Base-by-base conservation (phyloP, 768 basidiomycete species). In the Mycena pura region DNA sequence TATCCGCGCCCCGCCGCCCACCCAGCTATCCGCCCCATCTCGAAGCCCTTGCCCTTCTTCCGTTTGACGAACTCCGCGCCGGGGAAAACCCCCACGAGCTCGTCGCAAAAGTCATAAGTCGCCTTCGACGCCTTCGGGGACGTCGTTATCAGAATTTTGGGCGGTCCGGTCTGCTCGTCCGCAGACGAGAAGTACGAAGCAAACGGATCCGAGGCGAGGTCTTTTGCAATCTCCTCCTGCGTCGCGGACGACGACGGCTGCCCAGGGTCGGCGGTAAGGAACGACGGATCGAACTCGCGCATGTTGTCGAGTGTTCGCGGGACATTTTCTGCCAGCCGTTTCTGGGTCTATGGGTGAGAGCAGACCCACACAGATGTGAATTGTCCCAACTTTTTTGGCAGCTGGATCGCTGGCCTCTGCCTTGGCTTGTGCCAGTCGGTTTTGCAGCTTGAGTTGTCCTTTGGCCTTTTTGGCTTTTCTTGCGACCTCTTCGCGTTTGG, bases 261-360 rank as follows among this genome's bases (percentile, higher is more conserved):
- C 62, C 64, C 61, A 51, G 85, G 84, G 59, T 86, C 78, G 38
- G 85, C 82, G 25, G 86, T 86, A 36, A 86, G 73, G 70, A 86
- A 81, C 34, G 87, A 87, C 7, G 88, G 89, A 70, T 91, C 91
- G 71, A 87, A 91, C 74, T 96, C 90, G 62, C 96, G 87, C 60
- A 88, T 91, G 72, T 98, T 99, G 71, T 99, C 97, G 22, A 98
- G 85, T 0, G 97, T 99, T 43, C 85, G 84, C 0, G 96, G 96
- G 10, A 96, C 82, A 79, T 97, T 97, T 68, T 91, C 86, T 6
- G 85, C 83, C 22, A 92, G 77, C 57, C 95, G 87, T 87, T 89
- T 89, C 94, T 96, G 58, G 11, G 41, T 31, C 15, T 40, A 25
- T 17, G 22, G 15, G 27, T 46, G 22, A 43, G 25, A 11, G 55